A percentile compares a stretch with the other conserved stretches of the same genome.
These are phyloP conservation scores for Dictyostelium firmibasis DNA, from an alignment of 78 protist species.

Conservation along the genomic window DNA sequence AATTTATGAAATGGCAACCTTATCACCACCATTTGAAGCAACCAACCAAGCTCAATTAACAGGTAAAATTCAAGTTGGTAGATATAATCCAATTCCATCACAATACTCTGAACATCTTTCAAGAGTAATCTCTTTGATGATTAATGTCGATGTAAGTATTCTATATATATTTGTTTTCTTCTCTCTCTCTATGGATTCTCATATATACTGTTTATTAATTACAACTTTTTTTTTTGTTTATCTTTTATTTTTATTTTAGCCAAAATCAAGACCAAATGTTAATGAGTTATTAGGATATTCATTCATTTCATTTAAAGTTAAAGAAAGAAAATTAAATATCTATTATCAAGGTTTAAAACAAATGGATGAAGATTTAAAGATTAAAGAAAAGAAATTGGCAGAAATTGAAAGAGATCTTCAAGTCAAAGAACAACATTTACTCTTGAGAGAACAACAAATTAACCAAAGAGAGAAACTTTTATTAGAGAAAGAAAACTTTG, in stretches of 20 bases:
- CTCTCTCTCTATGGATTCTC: no score
- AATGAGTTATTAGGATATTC: conserved; percentile 35
- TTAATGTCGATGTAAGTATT: conserved; percentile 51
- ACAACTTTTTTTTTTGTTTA: neutral
- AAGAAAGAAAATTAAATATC: conserved; percentile 51
- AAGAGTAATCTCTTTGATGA: conserved; percentile 39
- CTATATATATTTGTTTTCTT: neutral
- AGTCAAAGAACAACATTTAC: conserved; percentile 39
- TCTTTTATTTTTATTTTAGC: neutral
- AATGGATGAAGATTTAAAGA: conserved; percentile 68
- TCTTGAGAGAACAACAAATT: conserved; percentile 25
- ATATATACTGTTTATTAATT: no score
- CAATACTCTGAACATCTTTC: conserved; percentile 53
- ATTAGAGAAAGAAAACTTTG: neutral
- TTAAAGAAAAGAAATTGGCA: conserved; percentile 16
- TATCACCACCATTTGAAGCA: conserved; percentile 88
- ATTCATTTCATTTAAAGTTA: conserved; percentile 28
- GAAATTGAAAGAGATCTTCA: conserved; percentile 25
- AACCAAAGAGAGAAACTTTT: conserved; percentile 28
- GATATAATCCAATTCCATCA: conserved; percentile 33
- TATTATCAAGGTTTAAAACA: conserved; percentile 60
- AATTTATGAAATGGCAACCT: conserved; percentile 84
- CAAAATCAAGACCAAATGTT: conserved; percentile 45
- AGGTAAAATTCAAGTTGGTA: conserved; percentile 79
- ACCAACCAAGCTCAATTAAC: conserved; percentile 58